Evolutionary conservation across 345 rosid species (phyloP), one percentile per base, ranked within the genome.

Genomic region (Syzygium oleosum): DNA sequence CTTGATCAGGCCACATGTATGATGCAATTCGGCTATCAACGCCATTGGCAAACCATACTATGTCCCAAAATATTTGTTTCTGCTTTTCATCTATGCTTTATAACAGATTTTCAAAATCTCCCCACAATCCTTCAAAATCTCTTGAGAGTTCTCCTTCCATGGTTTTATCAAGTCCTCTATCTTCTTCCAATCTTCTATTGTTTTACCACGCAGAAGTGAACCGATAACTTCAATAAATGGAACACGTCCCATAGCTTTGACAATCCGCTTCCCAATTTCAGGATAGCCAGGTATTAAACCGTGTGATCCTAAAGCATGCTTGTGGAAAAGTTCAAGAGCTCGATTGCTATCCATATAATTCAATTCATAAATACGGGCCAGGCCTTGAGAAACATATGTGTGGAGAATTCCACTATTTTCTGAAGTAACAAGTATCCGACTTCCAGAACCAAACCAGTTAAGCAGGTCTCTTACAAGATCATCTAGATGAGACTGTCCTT

Each of bases 111-210:
- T 1, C 2, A 0, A 55, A 55, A 55, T 55, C 27, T 22, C 59
- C 27, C 59, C 1, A 23, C 0, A 3, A 1, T 8, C 61, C 61
- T 23, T 9, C 0, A 0, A 22, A 23, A 23, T 23, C n/a, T 22
- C 61, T 9, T 0, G 5, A 9, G 27, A 56, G n/a, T 51, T 51
- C 43, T 41, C 43, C 51, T 51, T 51, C 51, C 9, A 27, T 9
- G 2, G 61, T 56, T 56, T 56, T 23, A 56, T 56, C n/a, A 56
- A 4, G 61, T 56, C 61, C n/a, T 22, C 61, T 2, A 56, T 56
- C n/a, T 56, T 22, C 61, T 11, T 23, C 13, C 61, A 56, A 22
- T 23, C n/a, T 23, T 23, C n/a, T 56, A 23, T 23, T 22, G n/a
- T 9, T 23, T 56, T 56, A 22, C 61, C 61, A 56, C 12, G n/a